Percentiles rank a stretch among this genome's conserved stretches.
Evolutionary conservation across 83 land plant genomes (phyloP).

Genomic region (Picea mariana): DNA sequence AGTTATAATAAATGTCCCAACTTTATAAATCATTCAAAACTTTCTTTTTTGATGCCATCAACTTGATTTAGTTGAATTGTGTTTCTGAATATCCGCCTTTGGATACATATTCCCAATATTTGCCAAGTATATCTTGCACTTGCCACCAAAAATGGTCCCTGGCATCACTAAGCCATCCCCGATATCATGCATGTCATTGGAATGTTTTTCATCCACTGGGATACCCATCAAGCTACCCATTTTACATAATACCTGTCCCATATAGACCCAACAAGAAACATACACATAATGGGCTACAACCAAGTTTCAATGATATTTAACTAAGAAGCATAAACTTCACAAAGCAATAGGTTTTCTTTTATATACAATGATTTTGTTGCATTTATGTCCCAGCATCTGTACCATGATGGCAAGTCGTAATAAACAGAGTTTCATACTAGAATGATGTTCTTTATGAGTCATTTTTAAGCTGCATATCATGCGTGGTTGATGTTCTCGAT

Average conservation of each 20-base stretch:
- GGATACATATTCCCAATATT: conserved; percentile 74
- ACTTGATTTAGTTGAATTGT: conserved; percentile 71
- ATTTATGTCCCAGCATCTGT: neutral
- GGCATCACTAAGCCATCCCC: conserved; percentile 32
- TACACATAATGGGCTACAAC: neutral
- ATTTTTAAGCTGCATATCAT: too few relatives aligned
- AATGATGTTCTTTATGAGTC: neutral
- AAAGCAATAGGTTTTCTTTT: neutral
- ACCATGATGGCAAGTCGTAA: neutral
- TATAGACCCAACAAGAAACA: neutral
- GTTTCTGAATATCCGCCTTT: conserved; percentile 47
- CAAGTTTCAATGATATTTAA: neutral
- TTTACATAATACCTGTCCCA: neutral
- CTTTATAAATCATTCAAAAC: conserved; percentile 2
- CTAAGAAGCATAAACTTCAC: too few relatives aligned
- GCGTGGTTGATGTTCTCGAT: too few relatives aligned
- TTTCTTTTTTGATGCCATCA: conserved; percentile 45
- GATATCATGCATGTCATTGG: conserved; percentile 12
- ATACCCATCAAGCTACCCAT: conserved; percentile 1
- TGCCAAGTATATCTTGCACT: conserved; percentile 96
- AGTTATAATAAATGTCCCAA: neutral
- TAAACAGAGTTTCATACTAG: neutral
- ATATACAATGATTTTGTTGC: neutral
- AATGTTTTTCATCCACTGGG: conserved; percentile 10
- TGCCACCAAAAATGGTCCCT: conserved; percentile 39